Evolutionary conservation across 2,329 filamentous ascomycete genomes (phyloP), one percentile per base, ranked within the genome.

Genomic region (Xylariaceae sp.): DNA sequence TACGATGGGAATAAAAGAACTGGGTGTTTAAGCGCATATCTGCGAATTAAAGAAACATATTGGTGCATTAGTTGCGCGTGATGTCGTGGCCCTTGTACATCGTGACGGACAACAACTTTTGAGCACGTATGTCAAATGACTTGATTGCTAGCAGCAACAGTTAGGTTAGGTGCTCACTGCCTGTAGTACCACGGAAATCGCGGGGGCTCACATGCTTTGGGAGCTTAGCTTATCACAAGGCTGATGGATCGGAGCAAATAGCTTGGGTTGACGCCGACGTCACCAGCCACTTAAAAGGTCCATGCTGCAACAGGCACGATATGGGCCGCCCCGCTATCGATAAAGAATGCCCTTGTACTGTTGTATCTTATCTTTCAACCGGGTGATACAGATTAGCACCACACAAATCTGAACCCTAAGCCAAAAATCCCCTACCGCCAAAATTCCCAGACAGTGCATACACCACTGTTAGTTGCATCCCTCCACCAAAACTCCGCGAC

Each of bases 331-430:
- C 2, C 6, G 2, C 53, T 64, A 66, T 65, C 62, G 58, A 63
- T 64, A 60, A 47, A 14, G 19, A 12, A 21, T 17, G n/a, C 14
- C 37, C 16, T 4, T 26, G 8, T 14, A 26, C 39, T 24, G 4
- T 4, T 6, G 19, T 48, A 37, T 33, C 26, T 28, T 40, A 26
- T 49, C 39, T 7, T 40, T 16, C 6, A 36, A 33, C 31, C 41
- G n/a, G 21, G n/a, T 14, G 33, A n/a, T 39, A 39, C 12, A 7
- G 43, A 39, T 21, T 28, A 31, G 36, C 44, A 56, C 53, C 67
- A 67, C 68, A 71, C 67, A 71, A 69, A 63, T 56, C 54, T 47
- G 60, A 70, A 61, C 69, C 69, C 69, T 71, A 71, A 71, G 63
- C 62, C 45, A 63, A 67, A 65, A 67, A 68, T 55, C 39, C 58